Conservation (phyloP, 1,284 basidiomycete genomes). For the Chalciporus piperatoides region DNA sequence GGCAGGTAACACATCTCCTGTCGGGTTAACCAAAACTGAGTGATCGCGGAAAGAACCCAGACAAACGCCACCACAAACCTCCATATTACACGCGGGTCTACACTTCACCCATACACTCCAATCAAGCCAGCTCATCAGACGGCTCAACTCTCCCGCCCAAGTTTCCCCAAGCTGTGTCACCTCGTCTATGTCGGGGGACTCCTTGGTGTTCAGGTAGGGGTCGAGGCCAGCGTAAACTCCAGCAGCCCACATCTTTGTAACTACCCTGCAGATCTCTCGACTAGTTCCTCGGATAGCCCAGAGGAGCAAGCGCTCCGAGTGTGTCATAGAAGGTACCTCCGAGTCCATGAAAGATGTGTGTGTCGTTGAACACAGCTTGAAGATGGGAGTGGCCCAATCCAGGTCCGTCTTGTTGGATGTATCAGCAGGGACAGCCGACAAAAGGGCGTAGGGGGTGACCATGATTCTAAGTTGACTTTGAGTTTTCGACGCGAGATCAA, state of each 20-base stretch:
- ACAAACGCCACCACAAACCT: conserved; percentile 24
- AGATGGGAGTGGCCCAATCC: conserved; percentile 31
- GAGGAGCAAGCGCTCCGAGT: conserved; percentile 37
- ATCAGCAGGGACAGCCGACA: conserved; percentile 3
- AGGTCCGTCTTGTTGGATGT: neutral
- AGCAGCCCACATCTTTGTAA: conserved; percentile 43
- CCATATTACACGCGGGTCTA: conserved; percentile 31
- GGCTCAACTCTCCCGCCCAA: conserved; percentile 29
- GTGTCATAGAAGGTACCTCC: conserved; percentile 26
- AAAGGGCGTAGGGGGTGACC: conserved; percentile 26
- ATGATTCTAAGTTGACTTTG: conserved; percentile 26
- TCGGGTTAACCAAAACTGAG: neutral
- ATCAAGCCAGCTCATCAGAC: conserved; percentile 41
- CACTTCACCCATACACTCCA: conserved; percentile 42
- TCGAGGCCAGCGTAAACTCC: conserved; percentile 36
- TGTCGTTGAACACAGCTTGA: conserved; percentile 32
- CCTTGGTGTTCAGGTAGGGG: conserved; percentile 1
- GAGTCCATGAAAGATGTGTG: conserved; percentile 33
- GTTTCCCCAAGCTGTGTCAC: conserved; percentile 11
- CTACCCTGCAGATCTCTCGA: conserved; percentile 45
- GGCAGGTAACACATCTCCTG: conserved; percentile 48
- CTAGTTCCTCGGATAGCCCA: conserved; percentile 33
- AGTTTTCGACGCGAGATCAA: conserved; percentile 16
- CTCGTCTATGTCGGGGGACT: neutral
- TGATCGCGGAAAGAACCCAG: neutral